Evolutionary conservation across 306 rosid genomes (phyloP), one percentile per base, ranked within the genome.

Genomic region (Sicyos edulis): DNA sequence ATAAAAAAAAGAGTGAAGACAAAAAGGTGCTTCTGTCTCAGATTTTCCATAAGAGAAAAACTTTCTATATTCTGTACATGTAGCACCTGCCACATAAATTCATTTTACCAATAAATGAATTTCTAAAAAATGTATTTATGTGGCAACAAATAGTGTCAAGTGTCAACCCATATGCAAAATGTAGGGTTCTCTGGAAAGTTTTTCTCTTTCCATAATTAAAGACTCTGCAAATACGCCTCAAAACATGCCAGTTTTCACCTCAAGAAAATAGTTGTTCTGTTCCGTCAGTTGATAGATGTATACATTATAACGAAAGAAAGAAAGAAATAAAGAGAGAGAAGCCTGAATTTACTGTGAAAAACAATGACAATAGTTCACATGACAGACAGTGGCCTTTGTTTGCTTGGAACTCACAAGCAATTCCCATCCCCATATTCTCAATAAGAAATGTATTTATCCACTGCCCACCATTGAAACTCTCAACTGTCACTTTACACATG

Each of bases 401-500:
- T 34, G 50, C 24, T 63, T n/a, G 69, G 50, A 63, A 63, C 22
- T 63, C 69, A 37, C 69, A 26, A 63, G 50, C 69, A 62, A 62
- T 15, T 61, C 44, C 44, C 65, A 59, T 59, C 65, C 65, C 42
- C 65, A 61, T 8, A 61, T 61, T 63, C 69, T 32, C 50, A 63
- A 63, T 63, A 63, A 16, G 15, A 63, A 37, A 37, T 63, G 45
- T 60, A 7, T 6, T 6, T 29, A 29, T 29, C 67, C 67, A 26
- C 67, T 60, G 67, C 20, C 64, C 45, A 60, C 51, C 69, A 63
- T 32, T 37, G 50, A 63, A 63, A 32, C 69, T n/a, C 69, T 63
- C 51, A 32, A 37, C 69, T 63, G 50, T 63, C 50, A 63, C 34
- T 60, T 60, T 32, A 60, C 67, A 32, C 67, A 26, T 13, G 45